Base-by-base conservation (phyloP, 1,284 basidiomycete genomes). In the Cutaneotrichosporon dermatis region DNA sequence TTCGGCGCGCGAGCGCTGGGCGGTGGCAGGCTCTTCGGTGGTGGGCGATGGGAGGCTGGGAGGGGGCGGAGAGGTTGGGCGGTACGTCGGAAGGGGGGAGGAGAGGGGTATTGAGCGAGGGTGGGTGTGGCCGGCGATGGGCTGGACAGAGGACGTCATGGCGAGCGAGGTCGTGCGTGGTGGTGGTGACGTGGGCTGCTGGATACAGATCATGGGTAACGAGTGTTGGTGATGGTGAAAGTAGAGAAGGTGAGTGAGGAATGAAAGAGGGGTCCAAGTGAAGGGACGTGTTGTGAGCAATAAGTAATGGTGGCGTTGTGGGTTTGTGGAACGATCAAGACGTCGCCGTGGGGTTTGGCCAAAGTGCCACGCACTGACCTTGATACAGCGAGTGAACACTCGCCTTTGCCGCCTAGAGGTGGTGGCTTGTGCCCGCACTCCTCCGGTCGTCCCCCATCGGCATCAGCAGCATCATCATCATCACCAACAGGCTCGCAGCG, bases 1-100 rank as follows among this genome's bases (percentile, higher is more conserved):
- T 46, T 62, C 61, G n/a, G 61, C 61, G 35, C 51, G 51, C 2
- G 55, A 54, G 15, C 43, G 37, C 33, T 41, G 55, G 2, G 37
- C 7, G 4, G 51, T 15, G 39, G 1, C 37, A 6, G 5, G 51
- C 15, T 41, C 13, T 36, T 10, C 6, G 1, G 46, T 7, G 13
- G 16, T 44, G n/a, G 16, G 39, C 9, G 39, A 12, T 4, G 39
- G 16, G 8, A 13, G 43, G n/a, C n/a, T n/a, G 43, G 12, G 43
- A 44, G 12, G 43, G 43, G 9, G 43, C 12, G 7, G 13, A 16
- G n/a, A 16, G 7, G 49, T 36, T 6, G 49, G 33, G 49, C 44
- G 6, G 15, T 25, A 6, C 3, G n/a, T 5, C 25, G 44, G 4
- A 5, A 4, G n/a, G 43, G 12, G 2, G 44, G 16, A 46, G 44